phyloP scores from a whole-genome alignment of 2,329 filamentous ascomycete genomes.

The Thermomyces lanuginosus region DNA sequence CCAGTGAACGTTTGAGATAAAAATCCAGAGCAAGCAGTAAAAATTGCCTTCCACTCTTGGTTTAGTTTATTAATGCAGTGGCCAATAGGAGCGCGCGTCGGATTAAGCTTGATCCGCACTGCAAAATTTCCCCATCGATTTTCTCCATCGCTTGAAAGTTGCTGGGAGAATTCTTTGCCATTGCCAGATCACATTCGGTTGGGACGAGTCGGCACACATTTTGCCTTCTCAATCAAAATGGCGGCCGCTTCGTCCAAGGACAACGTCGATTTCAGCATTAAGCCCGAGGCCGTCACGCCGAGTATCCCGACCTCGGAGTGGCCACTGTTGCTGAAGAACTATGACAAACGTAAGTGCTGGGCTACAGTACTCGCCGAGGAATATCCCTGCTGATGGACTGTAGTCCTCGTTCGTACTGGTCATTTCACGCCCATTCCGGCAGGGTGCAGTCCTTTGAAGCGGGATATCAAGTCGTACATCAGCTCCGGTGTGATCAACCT shows the following conservation, averaged over 20 bases:
- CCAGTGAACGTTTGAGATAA: too few relatives aligned
- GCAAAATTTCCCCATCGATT: conserved; percentile 12
- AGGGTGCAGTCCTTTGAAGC: conserved; percentile 77
- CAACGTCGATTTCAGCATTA: conserved; percentile 70
- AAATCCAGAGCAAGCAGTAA: too few relatives aligned
- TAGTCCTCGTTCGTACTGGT: conserved; percentile 74
- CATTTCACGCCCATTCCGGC: conserved; percentile 95
- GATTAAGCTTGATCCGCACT: conserved; percentile 12
- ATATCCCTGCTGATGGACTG: conserved; percentile 6
- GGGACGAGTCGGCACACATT: conserved; percentile 1
- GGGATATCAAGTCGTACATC: conserved; percentile 93
- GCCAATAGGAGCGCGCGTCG: too few relatives aligned
- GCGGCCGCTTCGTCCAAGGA: conserved; percentile 36
- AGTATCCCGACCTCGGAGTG: conserved; percentile 72
- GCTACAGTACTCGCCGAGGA: not conserved
- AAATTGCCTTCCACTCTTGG: too few relatives aligned
- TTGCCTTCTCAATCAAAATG: conserved; percentile 15
- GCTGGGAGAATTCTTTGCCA: too few relatives aligned
- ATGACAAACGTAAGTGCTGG: conserved; percentile 60
- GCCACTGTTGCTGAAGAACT: conserved; percentile 92
- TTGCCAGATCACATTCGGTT: too few relatives aligned
- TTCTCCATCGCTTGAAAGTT: too few relatives aligned
- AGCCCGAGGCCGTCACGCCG: conserved; percentile 70
- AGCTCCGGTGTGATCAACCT: conserved; percentile 97
- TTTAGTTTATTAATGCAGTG: too few relatives aligned